Base-by-base conservation (phyloP, 345 rosid species). In the Aquilaria sinensis region DNA sequence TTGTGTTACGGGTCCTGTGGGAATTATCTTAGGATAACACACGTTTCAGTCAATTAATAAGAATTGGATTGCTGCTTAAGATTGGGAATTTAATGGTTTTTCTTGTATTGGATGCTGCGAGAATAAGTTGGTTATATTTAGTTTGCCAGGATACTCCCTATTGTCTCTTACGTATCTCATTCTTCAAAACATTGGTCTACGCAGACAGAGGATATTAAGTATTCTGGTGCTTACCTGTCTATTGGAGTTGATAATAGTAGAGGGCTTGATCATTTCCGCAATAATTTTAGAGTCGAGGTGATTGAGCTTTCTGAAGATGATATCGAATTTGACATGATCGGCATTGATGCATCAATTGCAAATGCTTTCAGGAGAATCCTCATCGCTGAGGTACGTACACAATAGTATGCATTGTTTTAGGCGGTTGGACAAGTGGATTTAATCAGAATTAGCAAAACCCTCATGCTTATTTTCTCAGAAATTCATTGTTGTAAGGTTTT, bases 341-440 rank as follows among this genome's bases (percentile, higher is more conserved):
- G 99, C 70, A 81, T 90, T 51, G 79, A 83, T 81, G 80, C 95
- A 51, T 71, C 96, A 9, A 67, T 94, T 56, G 99, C 97, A 50
- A 94, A 94, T 72, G 87, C 97, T 10, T 88, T 94, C 58, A 78
- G 99, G 65, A 86, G 99, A 78, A 86, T 94, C 45, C 96, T 94
- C 53, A 61, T 90, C 72, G 75, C 99, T 52, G 99, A 94, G 95
- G 97, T 90, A 32, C 14, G 80, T 76, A 16, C 41, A 51, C 45
- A 37, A 37, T 37, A 37, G 1, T 23, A 23, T 23, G 23, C 23
- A 23, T 23, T 23, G 23, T 23, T 23, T 23, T 23, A 23, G 23
- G 23, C 23, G 23, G 23, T 23, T 23, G 23, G 23, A 23, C 23
- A 23, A 23, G 23, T 23, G 23, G 23, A 23, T 23, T 23, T 23